Evolutionary conservation across 495 filamentous ascomycete genomes (phyloP), one percentile per base, ranked within the genome.

Genomic region (Halenospora varia): DNA sequence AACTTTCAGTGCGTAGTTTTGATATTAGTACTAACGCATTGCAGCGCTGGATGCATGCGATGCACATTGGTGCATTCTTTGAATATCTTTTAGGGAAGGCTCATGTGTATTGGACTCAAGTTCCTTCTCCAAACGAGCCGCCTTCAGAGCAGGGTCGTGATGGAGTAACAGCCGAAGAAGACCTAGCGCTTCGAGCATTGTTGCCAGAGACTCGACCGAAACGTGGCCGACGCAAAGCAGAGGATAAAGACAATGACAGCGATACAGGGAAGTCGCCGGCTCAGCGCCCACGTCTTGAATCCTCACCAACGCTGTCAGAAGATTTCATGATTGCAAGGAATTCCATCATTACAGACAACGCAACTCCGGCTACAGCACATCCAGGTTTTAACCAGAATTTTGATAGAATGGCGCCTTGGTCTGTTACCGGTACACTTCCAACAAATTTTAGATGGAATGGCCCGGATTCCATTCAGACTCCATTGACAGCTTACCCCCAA

Each of bases 11-110:
- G n/a, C n/a, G n/a, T n/a, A n/a, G n/a, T n/a, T n/a, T n/a, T n/a
- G n/a, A n/a, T n/a, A n/a, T n/a, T n/a, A 17, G 1, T 19, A 59
- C 55, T 54, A 52, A 59, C 41, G 53, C 57, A 68, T 22, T 59
- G 23, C 58, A 96, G 88, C 83, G 94, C 56, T 98, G 94, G 94
- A 94, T 98, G 89, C 90, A 89, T 66, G 93, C 94, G 0, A 96
- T 96, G 89, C 94, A 97, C 67, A 82, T 98, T 19, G 92, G 97
- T 77, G 89, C 92, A 17, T 98, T 97, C 68, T 97, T 97, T 68
- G 91, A 96, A 65, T 97, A 89, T 67, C 82, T 94, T 10, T 77
- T 92, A 29, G 83, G 85, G 29, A 91, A 93, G 53, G 77, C 80
- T 15, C 91, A 96, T 70, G 62, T 79, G 0, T 98, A 98, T 70